Conservation (phyloP, 1,284 basidiomycete genomes). For the Rhodotorula mucilaginosa region DNA sequence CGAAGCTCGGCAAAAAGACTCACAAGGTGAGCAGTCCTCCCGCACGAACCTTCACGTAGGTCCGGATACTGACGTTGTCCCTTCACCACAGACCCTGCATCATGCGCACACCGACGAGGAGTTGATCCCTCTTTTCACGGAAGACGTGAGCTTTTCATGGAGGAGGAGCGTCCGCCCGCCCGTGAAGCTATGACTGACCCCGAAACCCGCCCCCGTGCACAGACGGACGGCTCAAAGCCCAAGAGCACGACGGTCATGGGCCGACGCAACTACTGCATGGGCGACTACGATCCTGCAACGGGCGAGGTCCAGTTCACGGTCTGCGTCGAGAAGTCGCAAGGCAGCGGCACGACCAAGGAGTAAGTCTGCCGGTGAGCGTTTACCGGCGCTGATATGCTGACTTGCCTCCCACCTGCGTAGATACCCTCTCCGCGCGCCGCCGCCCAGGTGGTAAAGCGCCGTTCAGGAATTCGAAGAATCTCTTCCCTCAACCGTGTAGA, state of each 20-base stretch:
- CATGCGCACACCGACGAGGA: slow-evolving; percentile 65
- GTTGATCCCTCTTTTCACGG: slow-evolving; percentile 34
- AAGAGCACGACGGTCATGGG: slow-evolving; percentile 50
- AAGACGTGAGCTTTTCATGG: slow-evolving; percentile 11
- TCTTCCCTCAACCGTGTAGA: not conserved
- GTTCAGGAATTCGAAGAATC: not conserved
- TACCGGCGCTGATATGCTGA: too few species aligned
- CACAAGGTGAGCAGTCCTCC: slow-evolving; percentile 61
- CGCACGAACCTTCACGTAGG: slow-evolving; percentile 55
- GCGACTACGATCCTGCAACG: slow-evolving; percentile 60
- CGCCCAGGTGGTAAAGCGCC: slow-evolving; percentile 21
- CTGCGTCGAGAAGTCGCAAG: slow-evolving; percentile 79
- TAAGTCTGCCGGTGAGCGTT: not conserved
- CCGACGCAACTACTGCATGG: slow-evolving; percentile 83
- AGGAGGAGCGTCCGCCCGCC: too few species aligned
- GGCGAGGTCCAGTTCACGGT: slow-evolving; percentile 82
- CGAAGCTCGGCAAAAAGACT: slow-evolving; percentile 71
- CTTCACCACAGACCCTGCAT: slow-evolving; percentile 46
- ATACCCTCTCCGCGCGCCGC: slow-evolving; percentile 50
- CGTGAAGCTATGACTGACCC: too few species aligned
- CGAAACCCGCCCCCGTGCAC: slow-evolving; percentile 18
- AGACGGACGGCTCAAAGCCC: slow-evolving; percentile 74
- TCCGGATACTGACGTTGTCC: not conserved
- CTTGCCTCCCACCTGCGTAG: not conserved
- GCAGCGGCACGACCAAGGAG: slow-evolving; percentile 66